A percentile compares a stretch with the other conserved stretches of the same genome.
Evolutionary conservation across 2,329 filamentous ascomycete genomes (phyloP).

Genomic region (Calonectria hongkongensis): DNA sequence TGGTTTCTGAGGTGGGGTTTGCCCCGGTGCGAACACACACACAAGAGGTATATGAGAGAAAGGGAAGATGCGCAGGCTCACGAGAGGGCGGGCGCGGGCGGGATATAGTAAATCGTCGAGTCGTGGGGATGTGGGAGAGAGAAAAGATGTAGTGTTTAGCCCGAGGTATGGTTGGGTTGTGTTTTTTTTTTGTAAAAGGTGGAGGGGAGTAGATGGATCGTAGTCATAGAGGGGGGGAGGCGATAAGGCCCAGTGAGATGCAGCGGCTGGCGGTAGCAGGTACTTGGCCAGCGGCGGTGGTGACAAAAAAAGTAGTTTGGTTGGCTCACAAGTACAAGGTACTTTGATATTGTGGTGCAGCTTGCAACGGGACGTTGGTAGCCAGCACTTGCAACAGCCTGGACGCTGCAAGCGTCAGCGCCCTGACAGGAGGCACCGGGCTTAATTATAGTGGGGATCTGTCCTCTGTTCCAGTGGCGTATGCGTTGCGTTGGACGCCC

Average conservation of each 20-base stretch:
- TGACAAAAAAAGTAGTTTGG: constrained; percentile 9
- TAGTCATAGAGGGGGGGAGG: constrained; percentile 26
- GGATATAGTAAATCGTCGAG: constrained; percentile 25
- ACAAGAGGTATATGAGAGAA: constrained; percentile 37
- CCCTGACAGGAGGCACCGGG: constrained; percentile 10
- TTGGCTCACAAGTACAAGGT: constrained; percentile 16
- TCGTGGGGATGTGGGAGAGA: constrained; percentile 42
- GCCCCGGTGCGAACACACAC: constrained; percentile 49
- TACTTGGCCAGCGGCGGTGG: constrained; percentile 12
- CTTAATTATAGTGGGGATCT: constrained; percentile 4
- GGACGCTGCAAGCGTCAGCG: constrained; percentile 13
- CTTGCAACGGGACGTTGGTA: not conserved
- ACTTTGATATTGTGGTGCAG: not conserved
- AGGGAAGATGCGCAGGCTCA: constrained; percentile 48
- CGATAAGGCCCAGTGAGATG: constrained; percentile 30
- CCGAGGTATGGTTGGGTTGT: constrained; percentile 35
- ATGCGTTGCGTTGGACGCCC: constrained; percentile 1
- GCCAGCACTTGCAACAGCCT: not conserved
- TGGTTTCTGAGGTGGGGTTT: constrained; percentile 62
- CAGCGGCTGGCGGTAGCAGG: constrained; percentile 9
- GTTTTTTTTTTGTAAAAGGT: constrained; percentile 40
- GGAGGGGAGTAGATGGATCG: constrained; percentile 33
- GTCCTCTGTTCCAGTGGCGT: constrained; percentile 6
- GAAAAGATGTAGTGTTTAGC: constrained; percentile 36
- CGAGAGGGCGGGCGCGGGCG: constrained; percentile 44